Evolutionary conservation across 2,329 filamentous ascomycete species (phyloP).

Genomic region (Penicillium freii): DNA sequence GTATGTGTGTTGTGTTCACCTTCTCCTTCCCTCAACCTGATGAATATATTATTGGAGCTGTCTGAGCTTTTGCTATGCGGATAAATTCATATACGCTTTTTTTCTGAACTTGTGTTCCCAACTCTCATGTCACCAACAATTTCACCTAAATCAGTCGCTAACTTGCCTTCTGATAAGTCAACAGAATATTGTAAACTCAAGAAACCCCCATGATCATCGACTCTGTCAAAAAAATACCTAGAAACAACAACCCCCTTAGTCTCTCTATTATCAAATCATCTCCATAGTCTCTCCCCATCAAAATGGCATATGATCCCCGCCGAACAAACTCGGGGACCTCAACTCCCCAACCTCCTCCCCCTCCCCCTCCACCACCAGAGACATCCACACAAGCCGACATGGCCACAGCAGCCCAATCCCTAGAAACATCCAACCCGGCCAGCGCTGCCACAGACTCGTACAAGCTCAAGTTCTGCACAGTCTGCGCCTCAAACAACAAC

Average conservation of each 20-base stretch:
- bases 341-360: constrained; percentile 46
- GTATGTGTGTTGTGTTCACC: constrained; percentile 22
- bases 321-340: constrained; percentile 49
- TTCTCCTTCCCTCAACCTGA: constrained; percentile 43
- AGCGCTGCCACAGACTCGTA: constrained; percentile 56
- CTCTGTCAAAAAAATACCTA: constrained; percentile 5
- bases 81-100: constrained; percentile 58
- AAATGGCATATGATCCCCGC: constrained; percentile 53
- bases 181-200: constrained; percentile 36
- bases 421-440: constrained; percentile 10
- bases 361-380: constrained; percentile 49
- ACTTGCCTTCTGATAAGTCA: constrained; percentile 28
- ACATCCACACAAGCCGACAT: constrained; percentile 26
- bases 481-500: constrained; percentile 99
- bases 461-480: constrained; percentile 95
- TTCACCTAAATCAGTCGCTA: constrained; percentile 21
- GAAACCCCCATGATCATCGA: constrained; percentile 35
- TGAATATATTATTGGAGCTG: constrained; percentile 74
- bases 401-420: constrained; percentile 10
- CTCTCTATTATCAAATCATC: constrained; percentile 10
- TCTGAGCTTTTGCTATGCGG: constrained; percentile 63
- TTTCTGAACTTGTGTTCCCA: constrained; percentile 23
- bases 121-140: constrained; percentile 4
- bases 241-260: constrained; percentile 9
- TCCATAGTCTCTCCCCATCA: constrained; percentile 21